These are phyloP conservation scores for Rhizopogon rudus DNA, from an alignment of 768 basidiomycete species.

Conservation along the genomic window DNA sequence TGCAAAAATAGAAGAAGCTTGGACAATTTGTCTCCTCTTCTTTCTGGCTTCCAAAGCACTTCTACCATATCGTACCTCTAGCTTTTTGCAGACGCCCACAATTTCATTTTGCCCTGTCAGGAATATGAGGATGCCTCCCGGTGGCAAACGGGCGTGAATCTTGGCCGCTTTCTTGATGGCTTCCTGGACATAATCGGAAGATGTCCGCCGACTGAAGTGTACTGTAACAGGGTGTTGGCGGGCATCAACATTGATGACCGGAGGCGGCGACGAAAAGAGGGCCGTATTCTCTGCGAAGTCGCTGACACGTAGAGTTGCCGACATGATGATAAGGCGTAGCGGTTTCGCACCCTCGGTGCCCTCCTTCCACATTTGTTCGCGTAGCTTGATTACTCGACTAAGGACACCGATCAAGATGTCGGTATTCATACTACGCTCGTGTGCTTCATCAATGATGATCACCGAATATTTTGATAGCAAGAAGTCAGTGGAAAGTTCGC, in stretches of 20 bases:
- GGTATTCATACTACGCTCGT: constrained; percentile 97
- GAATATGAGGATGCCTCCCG: constrained; percentile 91
- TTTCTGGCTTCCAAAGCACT: constrained; percentile 56
- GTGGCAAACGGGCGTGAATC: constrained; percentile 88
- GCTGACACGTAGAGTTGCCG: constrained; percentile 89
- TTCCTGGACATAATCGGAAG: constrained; percentile 84
- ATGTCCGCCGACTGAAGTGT: constrained; percentile 87
- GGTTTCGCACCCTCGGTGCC: constrained; percentile 76
- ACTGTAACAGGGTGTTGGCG: constrained; percentile 94
- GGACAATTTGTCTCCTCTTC: constrained; percentile 26
- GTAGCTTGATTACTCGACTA: constrained; percentile 85
- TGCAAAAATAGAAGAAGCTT: constrained; percentile 24
- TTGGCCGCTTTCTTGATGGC: constrained; percentile 87
- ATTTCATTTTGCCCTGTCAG: constrained; percentile 98
- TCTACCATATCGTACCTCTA: constrained; percentile 73
- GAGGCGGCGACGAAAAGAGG: constrained; percentile 82
- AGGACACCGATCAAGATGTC: constrained; percentile 96
- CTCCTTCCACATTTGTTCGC: constrained; percentile 87
- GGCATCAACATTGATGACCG: constrained; percentile 82
- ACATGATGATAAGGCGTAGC: constrained; percentile 95
- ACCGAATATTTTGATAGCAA: constrained; percentile 92
- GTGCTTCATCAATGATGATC: constrained; percentile 96
- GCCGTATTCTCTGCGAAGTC: constrained; percentile 87
- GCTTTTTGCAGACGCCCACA: constrained; percentile 69
- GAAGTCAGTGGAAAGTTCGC: constrained; percentile 91